Conservation (phyloP, 169 alveolate species). For the Plasmodium gonderi region DNA sequence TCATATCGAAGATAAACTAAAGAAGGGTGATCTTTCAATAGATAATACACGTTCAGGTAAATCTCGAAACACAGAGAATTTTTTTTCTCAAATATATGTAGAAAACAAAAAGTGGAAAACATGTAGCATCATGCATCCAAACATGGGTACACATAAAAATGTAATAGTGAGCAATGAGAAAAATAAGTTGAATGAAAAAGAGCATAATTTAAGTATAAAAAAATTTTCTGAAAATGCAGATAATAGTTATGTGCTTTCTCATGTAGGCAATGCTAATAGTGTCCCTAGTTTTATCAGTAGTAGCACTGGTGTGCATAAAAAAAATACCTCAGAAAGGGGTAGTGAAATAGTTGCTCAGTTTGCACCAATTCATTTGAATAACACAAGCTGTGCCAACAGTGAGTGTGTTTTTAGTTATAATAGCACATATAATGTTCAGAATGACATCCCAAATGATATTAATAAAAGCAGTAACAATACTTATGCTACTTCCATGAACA, state of each 20-base stretch:
- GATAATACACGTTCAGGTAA: not conserved
- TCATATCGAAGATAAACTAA: not conserved
- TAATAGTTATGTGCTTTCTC: constrained; percentile 16
- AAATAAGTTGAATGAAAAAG: not conserved
- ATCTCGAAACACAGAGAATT: not conserved
- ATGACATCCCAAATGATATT: constrained; percentile 1
- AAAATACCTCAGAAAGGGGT: not conserved
- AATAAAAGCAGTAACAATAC: not conserved
- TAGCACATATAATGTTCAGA: not conserved
- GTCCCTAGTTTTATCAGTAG: not conserved
- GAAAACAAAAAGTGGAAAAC: constrained; percentile 21
- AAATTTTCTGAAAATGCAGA: constrained; percentile 12
- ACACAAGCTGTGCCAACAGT: not conserved
- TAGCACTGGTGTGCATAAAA: not conserved
- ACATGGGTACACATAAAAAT: not conserved
- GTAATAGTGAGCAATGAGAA: not conserved
- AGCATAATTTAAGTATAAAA: not conserved
- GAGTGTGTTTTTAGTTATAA: not conserved
- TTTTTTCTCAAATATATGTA: not conserved
- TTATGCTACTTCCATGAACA: not conserved
- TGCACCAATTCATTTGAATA: not conserved
- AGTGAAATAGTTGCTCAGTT: not conserved
- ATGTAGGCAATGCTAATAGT: constrained; percentile 2
- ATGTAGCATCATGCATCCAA: not conserved
- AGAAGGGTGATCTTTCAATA: not conserved